Percentiles rank a stretch among this genome's conserved stretches.
Evolutionary conservation across 306 rosid genomes (phyloP).

Genomic region (Pterocarpus macrocarpus): DNA sequence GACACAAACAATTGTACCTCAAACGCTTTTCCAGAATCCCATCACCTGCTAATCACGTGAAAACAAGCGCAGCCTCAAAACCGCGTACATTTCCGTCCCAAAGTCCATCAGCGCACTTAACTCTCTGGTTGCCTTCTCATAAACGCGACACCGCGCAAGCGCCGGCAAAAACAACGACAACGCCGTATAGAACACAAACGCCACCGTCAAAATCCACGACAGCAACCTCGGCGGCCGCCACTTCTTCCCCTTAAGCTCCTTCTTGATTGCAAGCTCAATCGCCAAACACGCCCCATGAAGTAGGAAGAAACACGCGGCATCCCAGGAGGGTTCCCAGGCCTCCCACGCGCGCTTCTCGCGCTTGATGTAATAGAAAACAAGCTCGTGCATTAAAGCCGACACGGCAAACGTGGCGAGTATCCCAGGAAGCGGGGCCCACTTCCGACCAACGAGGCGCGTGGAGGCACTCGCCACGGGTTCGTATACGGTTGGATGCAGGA

Average conservation of each 20-base stretch:
- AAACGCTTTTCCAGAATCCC: background rate
- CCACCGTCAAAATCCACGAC: constrained; percentile 35
- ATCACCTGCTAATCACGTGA: background rate
- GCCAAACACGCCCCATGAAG: constrained; percentile 48
- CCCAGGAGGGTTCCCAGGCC: constrained; percentile 55
- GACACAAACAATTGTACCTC: background rate
- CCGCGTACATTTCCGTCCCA: background rate
- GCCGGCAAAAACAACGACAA: constrained; percentile 48
- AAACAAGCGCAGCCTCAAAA: background rate
- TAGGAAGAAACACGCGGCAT: constrained; percentile 43
- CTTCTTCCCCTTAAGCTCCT: background rate
- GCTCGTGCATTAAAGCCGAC: constrained; percentile 51
- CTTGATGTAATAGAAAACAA: constrained; percentile 46
- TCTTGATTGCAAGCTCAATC: constrained; percentile 36
- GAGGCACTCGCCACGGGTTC: constrained; percentile 4
- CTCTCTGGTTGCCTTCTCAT: constrained; percentile 45
- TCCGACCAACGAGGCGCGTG: background rate
- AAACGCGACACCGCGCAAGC: constrained; percentile 40
- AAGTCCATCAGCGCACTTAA: background rate
- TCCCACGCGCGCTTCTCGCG: constrained; percentile 55
- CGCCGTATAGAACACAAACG: constrained; percentile 34
- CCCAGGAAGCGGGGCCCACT: constrained; percentile 49
- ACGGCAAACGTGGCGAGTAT: constrained; percentile 32
- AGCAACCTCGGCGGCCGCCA: constrained; percentile 20
- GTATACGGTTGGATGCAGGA: constrained; percentile 47